Percentiles rank a stretch among this genome's conserved stretches.
These are phyloP conservation scores for Trichoderma gracile DNA, from an alignment of 2,329 filamentous ascomycete species.

Conservation along the genomic window DNA sequence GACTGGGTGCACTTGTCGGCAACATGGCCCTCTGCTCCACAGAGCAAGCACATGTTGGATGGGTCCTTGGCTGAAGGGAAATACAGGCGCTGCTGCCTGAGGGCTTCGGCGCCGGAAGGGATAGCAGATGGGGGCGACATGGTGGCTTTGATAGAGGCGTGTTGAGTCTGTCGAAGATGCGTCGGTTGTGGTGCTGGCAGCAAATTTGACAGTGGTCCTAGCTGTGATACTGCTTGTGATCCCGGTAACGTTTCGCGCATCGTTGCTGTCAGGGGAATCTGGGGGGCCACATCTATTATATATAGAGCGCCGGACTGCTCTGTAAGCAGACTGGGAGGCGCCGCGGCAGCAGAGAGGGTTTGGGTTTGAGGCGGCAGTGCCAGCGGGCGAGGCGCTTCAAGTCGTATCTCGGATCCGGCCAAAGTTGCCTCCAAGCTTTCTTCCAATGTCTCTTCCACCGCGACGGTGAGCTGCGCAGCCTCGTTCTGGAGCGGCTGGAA, in stretches of 20 bases:
- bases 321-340: background rate
- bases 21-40: constrained; percentile 51
- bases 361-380: background rate
- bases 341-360: background rate
- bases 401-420: background rate
- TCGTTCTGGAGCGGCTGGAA: constrained; percentile 21
- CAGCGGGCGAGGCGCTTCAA: background rate
- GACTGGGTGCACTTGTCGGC: constrained; percentile 47
- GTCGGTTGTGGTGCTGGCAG: background rate
- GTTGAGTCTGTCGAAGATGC: background rate
- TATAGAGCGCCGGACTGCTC: background rate
- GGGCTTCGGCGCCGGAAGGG: constrained; percentile 38
- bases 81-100: constrained; percentile 48
- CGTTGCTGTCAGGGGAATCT: background rate
- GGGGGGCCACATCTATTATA: constrained; percentile 10
- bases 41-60: constrained; percentile 52
- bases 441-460: background rate
- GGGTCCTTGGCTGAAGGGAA: constrained; percentile 52
- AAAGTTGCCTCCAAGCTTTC: background rate
- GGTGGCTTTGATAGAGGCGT: background rate
- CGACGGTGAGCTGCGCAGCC: background rate
- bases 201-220: background rate
- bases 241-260: background rate
- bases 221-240: background rate
- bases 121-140: constrained; percentile 30